phyloP scores from a whole-genome alignment of 208 protist species.

The Zelonia costaricensis region DNA sequence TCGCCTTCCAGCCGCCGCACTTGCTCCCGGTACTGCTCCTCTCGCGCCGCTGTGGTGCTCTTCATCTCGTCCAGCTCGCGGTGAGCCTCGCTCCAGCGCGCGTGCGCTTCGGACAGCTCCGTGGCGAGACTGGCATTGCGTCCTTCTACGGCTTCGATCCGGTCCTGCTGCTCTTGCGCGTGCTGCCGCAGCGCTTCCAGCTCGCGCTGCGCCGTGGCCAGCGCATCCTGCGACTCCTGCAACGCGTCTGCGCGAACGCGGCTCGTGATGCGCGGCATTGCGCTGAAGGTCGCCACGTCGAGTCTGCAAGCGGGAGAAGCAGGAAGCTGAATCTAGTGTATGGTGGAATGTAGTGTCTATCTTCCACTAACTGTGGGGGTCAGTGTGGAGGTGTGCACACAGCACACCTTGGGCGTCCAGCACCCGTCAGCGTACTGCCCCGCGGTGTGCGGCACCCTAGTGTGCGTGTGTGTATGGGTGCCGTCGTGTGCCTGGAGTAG shows the following conservation, averaged over 20 bases:
- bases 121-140: neutral
- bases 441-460: no score
- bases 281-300: no score
- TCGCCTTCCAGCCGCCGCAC: conserved; percentile 3
- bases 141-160: neutral
- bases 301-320: no score
- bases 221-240: neutral
- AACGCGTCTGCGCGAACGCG: conserved; percentile 17
- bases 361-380: no score
- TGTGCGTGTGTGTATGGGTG: no score
- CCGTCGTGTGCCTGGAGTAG: no score
- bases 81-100: no score
- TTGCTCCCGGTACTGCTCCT: conserved; percentile 5
- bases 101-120: conserved; percentile 5
- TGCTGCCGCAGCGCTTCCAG: conserved; percentile 19
- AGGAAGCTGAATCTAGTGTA: no score
- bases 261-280: conserved; percentile 14
- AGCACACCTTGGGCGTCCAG: no score
- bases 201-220: conserved; percentile 1
- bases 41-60: neutral
- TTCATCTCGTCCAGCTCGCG: conserved; percentile 1
- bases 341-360: no score
- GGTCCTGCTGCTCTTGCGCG: neutral
- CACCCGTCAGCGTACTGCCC: no score
- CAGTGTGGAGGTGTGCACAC: no score